A percentile compares a stretch with the other conserved stretches of the same genome.
These are phyloP conservation scores for Botrytis byssoidea DNA, from an alignment of 2,329 filamentous ascomycete species.

Conservation along the genomic window DNA sequence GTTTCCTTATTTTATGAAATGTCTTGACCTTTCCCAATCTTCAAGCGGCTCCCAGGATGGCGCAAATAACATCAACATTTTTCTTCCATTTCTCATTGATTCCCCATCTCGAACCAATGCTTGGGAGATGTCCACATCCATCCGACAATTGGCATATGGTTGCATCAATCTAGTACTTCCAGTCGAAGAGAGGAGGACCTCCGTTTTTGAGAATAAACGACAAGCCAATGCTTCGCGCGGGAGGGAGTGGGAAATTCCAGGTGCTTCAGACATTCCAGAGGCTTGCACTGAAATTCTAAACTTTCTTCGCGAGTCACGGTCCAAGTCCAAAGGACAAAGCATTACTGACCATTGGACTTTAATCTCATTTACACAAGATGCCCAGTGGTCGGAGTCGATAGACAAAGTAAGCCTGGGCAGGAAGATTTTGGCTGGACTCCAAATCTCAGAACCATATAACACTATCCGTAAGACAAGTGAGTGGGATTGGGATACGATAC, in stretches of 20 bases:
- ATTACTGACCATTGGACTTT: slow-evolving; percentile 32
- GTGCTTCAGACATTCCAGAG: slow-evolving; percentile 28
- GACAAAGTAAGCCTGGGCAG: slow-evolving; percentile 29
- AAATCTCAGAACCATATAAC: background rate
- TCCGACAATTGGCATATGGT: slow-evolving; percentile 56
- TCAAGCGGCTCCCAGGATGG: background rate
- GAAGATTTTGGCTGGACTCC: background rate
- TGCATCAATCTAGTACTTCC: slow-evolving; percentile 44
- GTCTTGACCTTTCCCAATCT: slow-evolving; percentile 27
- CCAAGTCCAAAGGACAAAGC: slow-evolving; percentile 24
- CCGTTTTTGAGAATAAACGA: slow-evolving; percentile 36
- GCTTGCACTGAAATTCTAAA: slow-evolving; percentile 29
- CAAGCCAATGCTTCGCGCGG: slow-evolving; percentile 33
- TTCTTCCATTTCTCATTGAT: slow-evolving; percentile 63
- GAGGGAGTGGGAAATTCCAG: slow-evolving; percentile 33
- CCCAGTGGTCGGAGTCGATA: slow-evolving; percentile 32
- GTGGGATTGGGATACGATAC: slow-evolving; percentile 38
- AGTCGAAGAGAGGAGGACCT: slow-evolving; percentile 25
- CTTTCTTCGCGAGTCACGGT: slow-evolving; percentile 24
- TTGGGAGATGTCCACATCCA: slow-evolving; percentile 52
- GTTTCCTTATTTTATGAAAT: slow-evolving; percentile 34
- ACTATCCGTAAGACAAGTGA: background rate
- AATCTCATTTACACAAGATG: slow-evolving; percentile 35
- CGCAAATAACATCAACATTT: slow-evolving; percentile 46
- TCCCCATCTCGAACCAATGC: slow-evolving; percentile 53